These are phyloP conservation scores for Nemania sp. DNA, from an alignment of 2,329 filamentous ascomycete species.

Conservation along the genomic window DNA sequence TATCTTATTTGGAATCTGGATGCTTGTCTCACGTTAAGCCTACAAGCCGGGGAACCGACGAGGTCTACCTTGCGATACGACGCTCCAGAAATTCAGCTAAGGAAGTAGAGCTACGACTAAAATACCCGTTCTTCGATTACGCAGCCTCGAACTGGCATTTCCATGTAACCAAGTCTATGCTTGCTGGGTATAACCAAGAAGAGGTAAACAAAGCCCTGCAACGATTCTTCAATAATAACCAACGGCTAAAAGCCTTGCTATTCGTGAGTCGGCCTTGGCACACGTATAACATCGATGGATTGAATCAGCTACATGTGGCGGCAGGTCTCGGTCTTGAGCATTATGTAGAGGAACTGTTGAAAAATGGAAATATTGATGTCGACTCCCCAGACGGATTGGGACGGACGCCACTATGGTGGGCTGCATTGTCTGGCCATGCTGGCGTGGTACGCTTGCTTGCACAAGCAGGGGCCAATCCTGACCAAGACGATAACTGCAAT, in stretches of 20 bases:
- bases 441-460: conserved; percentile 13
- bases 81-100: too few relatives aligned
- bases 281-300: background rate
- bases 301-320: conserved; percentile 18
- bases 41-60: background rate
- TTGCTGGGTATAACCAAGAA: conserved; percentile 18
- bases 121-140: conserved; percentile 26
- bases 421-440: conserved; percentile 25
- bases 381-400: conserved; percentile 6
- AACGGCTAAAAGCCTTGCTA: conserved; percentile 8
- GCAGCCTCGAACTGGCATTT: conserved; percentile 23
- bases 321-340: conserved; percentile 17
- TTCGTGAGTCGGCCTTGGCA: background rate
- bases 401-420: conserved; percentile 27
- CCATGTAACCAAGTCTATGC: conserved; percentile 19
- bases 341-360: conserved; percentile 14
- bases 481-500: conserved; percentile 16
- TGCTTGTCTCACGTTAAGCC: background rate
- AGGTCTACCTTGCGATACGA: too few relatives aligned
- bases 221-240: conserved; percentile 2
- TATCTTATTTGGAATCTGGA: conserved; percentile 21
- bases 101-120: conserved; percentile 6
- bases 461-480: conserved; percentile 25
- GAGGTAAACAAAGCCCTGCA: conserved; percentile 14
- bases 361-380: conserved; percentile 10